phyloP scores from a whole-genome alignment of 164 flowering plant species.

The Chimonanthus praecox region DNA sequence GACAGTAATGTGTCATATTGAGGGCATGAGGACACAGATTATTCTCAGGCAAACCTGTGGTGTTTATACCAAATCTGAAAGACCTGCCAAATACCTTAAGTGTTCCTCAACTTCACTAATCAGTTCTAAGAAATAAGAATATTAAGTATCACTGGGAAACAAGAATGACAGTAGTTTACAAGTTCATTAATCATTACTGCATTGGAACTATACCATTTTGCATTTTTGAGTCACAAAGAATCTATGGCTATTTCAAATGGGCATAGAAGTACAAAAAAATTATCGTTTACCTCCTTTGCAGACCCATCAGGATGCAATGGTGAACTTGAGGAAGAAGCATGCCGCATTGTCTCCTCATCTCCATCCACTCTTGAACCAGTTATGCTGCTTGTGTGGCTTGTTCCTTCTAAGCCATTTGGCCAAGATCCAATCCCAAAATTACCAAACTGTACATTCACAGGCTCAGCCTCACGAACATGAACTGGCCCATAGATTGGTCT shows the following conservation, averaged over 20 bases:
- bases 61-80: no score
- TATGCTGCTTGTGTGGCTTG: conserved; percentile 67
- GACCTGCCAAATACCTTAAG: not conserved
- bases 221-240: not conserved
- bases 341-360: conserved; percentile 50
- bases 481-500: conserved; percentile 52
- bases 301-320: conserved; percentile 53
- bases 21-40: no score
- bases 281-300: conserved; percentile 54
- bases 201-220: not conserved
- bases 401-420: conserved; percentile 59
- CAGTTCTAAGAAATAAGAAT: not conserved
- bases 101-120: not conserved
- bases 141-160: no score
- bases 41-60: no score
- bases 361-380: conserved; percentile 57
- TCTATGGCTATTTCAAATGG: not conserved
- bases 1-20: no score
- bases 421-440: conserved; percentile 77
- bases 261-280: not conserved
- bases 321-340: conserved; percentile 68
- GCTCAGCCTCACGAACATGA: conserved; percentile 47
- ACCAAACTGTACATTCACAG: conserved; percentile 78
- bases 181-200: not conserved
- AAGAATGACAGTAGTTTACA: not conserved